Evolutionary conservation across 768 basidiomycete genomes (phyloP), one percentile per base, ranked within the genome.

Genomic region (Termitomyces heimii): DNA sequence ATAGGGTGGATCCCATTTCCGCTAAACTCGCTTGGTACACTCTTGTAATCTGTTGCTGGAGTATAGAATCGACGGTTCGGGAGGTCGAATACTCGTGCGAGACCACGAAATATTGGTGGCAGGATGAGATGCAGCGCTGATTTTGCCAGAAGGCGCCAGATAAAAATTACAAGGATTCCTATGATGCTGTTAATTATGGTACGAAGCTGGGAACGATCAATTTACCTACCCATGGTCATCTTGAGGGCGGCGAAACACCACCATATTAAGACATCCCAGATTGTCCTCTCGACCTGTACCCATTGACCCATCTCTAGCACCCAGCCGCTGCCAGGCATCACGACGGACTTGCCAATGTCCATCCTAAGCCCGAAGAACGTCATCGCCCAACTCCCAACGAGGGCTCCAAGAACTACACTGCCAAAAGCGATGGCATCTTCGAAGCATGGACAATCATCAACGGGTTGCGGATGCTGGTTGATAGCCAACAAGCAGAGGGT

Each of bases 361-460:
- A 67, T 66, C 55, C 72, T 75, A 14, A 77, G 66, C n/a, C 75
- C 79, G 42, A 71, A 69, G 39, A 76, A 77, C 12, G 68, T 62
- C 66, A 77, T 77, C 29, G 70, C 76, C 94, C 94, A 97, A 44
- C 81, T 77, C 0, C 83, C 84, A 0, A 94, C 67, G 24, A 82
- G 73, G 20, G 78, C 74, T n/a, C 96, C 96, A 35, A 89, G 75
- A 18, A 91, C 77, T 42, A 94, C 94, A 26, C 90, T 86, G n/a
- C 89, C 73, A 61, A 94, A 88, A 0, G 96, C 94, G 51, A 98
- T 95, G 3, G 95, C 92, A 66, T 98, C 96, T 67, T 97, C 96
- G 70, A 97, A 99, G 71, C 96, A 98, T 2, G 96, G 96, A 63
- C 96, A 98, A 65, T 96, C 93, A 56, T 98, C 95, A 9, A 96